These are phyloP conservation scores for Talaromyces stipitatus DNA, from an alignment of 495 filamentous ascomycete genomes.

Conservation along the genomic window DNA sequence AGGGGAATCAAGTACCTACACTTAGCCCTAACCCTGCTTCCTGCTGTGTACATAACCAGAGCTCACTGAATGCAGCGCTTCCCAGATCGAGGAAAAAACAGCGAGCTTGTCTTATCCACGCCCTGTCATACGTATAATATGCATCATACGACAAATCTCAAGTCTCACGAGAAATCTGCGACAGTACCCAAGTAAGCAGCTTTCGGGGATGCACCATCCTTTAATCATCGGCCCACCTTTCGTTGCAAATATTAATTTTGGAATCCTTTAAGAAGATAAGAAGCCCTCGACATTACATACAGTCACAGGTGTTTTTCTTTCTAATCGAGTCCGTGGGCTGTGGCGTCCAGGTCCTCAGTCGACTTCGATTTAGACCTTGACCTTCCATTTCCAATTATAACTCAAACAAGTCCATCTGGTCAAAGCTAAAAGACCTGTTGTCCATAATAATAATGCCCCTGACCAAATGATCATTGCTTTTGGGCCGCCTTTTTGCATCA, in stretches of 20 bases:
- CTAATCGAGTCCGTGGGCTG: background rate
- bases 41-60: too few species aligned
- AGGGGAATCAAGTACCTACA: background rate
- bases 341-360: background rate
- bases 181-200: too few species aligned
- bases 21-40: background rate
- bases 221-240: background rate
- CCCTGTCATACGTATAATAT: too few species aligned
- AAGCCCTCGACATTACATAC: background rate
- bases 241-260: background rate
- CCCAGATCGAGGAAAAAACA: too few species aligned
- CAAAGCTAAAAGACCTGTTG: constrained; percentile 30
- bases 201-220: background rate
- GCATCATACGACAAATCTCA: too few species aligned
- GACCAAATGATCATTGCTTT: constrained; percentile 28
- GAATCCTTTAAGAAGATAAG: background rate
- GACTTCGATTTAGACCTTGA: constrained; percentile 20
- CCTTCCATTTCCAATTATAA: constrained; percentile 38
- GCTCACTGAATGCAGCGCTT: too few species aligned
- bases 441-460: constrained; percentile 29
- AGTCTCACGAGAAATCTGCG: too few species aligned
- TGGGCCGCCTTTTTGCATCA: constrained; percentile 31
- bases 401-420: constrained; percentile 42
- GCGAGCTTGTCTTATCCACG: too few species aligned
- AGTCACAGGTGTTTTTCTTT: background rate